Percentiles rank a stretch among this genome's conserved stretches.
These are phyloP conservation scores for Penicillium sp. DNA, from an alignment of 2,329 filamentous ascomycete genomes.

Conservation along the genomic window DNA sequence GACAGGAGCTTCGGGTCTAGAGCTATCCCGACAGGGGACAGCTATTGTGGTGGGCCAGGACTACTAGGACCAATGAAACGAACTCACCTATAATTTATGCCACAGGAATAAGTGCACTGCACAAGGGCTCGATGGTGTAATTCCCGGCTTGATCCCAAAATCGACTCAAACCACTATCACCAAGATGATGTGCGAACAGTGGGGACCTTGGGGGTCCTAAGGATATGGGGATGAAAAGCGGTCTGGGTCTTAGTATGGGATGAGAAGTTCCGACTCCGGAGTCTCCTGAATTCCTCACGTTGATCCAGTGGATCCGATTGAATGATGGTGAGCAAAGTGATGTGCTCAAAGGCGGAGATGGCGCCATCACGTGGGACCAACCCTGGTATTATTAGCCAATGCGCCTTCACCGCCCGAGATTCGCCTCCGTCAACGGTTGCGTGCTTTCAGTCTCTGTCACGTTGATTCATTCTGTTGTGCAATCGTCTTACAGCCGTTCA, in stretches of 20 bases:
- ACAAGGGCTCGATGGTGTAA: background rate
- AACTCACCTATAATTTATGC: background rate
- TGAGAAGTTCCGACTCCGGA: background rate
- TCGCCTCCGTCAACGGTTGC: conserved; percentile 7
- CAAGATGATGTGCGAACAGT: background rate
- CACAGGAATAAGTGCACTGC: background rate
- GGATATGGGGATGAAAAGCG: background rate
- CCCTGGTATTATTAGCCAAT: conserved; percentile 6
- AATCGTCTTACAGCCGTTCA: background rate
- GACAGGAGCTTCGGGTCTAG: background rate
- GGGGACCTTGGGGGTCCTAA: background rate
- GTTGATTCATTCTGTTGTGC: conserved; percentile 7
- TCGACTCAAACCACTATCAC: background rate
- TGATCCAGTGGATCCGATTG: too few relatives aligned
- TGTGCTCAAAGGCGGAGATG: conserved; percentile 15
- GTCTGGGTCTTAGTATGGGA: background rate
- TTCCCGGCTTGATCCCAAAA: background rate
- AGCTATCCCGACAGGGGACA: background rate
- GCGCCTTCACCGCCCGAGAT: conserved; percentile 7
- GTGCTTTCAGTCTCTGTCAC: conserved; percentile 14
- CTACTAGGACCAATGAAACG: background rate
- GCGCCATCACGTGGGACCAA: conserved; percentile 18
- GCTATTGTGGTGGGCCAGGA: background rate
- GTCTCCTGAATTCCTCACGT: background rate
- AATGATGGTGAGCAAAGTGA: conserved; percentile 1